A percentile compares a stretch with the other conserved stretches of the same genome.
Conservation (phyloP, 1,139 yeast species). For the Zygosaccharomyces sapae region DNA sequence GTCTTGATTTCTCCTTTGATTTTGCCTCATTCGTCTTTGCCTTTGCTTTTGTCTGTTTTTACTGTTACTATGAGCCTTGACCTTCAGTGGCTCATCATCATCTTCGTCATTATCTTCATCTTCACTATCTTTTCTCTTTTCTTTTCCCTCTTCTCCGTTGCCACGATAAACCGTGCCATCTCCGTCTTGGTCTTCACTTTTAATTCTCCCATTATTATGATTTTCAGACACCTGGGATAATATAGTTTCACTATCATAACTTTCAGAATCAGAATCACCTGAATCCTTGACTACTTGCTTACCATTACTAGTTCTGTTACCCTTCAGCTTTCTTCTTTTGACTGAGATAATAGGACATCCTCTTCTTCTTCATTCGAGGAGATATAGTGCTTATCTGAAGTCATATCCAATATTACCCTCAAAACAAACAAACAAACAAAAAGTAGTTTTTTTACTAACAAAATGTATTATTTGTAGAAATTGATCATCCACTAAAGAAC, state of each 20-base stretch:
- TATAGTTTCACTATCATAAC: slow-evolving; percentile 18
- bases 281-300: slow-evolving; percentile 3
- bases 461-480: too few species aligned
- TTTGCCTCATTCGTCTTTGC: slow-evolving; percentile 6
- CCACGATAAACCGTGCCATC: background rate
- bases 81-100: background rate
- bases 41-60: background rate
- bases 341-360: slow-evolving; percentile 24
- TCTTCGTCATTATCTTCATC: background rate
- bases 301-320: slow-evolving; percentile 8
- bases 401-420: slow-evolving; percentile 6
- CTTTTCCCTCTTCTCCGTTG: background rate
- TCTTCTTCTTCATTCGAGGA: slow-evolving; percentile 13
- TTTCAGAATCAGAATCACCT: slow-evolving; percentile 6
- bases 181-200: slow-evolving; percentile 3
- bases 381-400: slow-evolving; percentile 11
- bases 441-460: too few species aligned
- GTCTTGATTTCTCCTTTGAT: slow-evolving; percentile 6
- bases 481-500: too few species aligned
- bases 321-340: slow-evolving; percentile 12
- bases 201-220: slow-evolving; percentile 3
- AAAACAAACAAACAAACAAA: too few species aligned
- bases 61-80: background rate
- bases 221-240: slow-evolving; percentile 16
- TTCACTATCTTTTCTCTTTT: too few species aligned